phyloP scores from a whole-genome alignment of 441 rosid species.

The Brassica balearica region DNA sequence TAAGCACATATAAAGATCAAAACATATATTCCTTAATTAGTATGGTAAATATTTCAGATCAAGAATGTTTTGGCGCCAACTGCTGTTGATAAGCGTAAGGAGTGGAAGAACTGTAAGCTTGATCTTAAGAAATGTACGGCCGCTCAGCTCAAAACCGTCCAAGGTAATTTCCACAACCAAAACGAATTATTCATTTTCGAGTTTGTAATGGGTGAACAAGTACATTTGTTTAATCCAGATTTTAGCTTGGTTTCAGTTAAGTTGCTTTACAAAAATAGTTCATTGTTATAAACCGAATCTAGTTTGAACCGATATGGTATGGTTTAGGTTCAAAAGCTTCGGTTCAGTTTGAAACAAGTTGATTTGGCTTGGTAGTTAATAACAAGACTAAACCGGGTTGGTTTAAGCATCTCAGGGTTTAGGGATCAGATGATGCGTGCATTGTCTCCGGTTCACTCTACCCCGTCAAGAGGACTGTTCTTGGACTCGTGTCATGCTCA shows the following conservation, averaged over 20 bases:
- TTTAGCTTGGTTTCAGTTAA: background rate
- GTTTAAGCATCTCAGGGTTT: constrained; percentile 50
- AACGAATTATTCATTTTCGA: background rate
- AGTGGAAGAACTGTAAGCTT: constrained; percentile 79
- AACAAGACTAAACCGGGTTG: constrained; percentile 24
- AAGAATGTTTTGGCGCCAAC: constrained; percentile 89
- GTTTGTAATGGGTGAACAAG: background rate
- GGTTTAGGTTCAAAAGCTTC: background rate
- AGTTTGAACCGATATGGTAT: background rate
- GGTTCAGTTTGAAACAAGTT: background rate
- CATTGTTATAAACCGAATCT: background rate
- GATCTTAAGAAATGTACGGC: constrained; percentile 76
- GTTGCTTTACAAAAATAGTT: background rate
- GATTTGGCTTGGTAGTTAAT: background rate
- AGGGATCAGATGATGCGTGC: constrained; percentile 63
- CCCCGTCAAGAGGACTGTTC: constrained; percentile 61
- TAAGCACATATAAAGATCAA: background rate
- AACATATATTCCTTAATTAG: background rate
- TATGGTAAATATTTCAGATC: constrained; percentile 52
- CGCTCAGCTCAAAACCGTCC: constrained; percentile 70
- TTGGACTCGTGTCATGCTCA: constrained; percentile 86
- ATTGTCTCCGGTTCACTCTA: constrained; percentile 48
- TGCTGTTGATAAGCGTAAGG: constrained; percentile 62
- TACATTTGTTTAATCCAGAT: background rate
- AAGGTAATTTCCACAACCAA: constrained; percentile 52